Base-by-base conservation (phyloP, 202 grass and related monocot species). In the Sporobolus alterniflorus region DNA sequence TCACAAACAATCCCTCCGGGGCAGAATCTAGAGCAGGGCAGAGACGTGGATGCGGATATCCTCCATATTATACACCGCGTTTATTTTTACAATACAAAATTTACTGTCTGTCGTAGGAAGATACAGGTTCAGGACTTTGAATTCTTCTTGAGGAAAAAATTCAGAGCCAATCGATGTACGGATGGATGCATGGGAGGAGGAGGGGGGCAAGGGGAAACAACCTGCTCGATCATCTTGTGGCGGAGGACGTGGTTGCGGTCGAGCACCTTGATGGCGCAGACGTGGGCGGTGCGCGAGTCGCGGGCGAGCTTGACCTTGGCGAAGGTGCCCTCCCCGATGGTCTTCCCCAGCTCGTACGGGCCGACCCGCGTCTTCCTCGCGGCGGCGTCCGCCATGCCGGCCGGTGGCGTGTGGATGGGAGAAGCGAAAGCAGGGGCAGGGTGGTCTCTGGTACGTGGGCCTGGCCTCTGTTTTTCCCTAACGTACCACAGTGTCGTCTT, bases 181-280 rank as follows among this genome's bases (percentile, higher is more conserved):
- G 8, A 31, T 4, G 5, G 9, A 55, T 14, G 63, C 12, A 59
- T 18, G 14, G 0, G 9, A 22, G 3, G 22, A 24, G 52, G 21
- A 0, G n/a, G 52, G 1, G n/a, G 52, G 42, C 42, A 11, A 11
- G 9, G 11, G 9, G 12, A 1, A 14, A 13, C 15, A 40, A 92
- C 93, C 93, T 94, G 93, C 80, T 99, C 96, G 74, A 99, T 83
- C 96, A 99, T 99, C 91, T 89, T 96, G 88, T 99, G 96, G 4
- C 86, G 93, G 30, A 99, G 93, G 64, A 99, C 89, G 65, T 92
- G 89, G 25, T 90, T 80, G 69, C 92, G 94, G 84, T 94, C 91
- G 55, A 99, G 91, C 26, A 99, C 80, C 77, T 99, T 99, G 89
- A 99, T 92, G 65, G 96, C 96, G 80, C 86, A 72, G 65, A 56